Base-by-base conservation (phyloP, 805 yeast genomes). In the Yarrowia porcina region DNA sequence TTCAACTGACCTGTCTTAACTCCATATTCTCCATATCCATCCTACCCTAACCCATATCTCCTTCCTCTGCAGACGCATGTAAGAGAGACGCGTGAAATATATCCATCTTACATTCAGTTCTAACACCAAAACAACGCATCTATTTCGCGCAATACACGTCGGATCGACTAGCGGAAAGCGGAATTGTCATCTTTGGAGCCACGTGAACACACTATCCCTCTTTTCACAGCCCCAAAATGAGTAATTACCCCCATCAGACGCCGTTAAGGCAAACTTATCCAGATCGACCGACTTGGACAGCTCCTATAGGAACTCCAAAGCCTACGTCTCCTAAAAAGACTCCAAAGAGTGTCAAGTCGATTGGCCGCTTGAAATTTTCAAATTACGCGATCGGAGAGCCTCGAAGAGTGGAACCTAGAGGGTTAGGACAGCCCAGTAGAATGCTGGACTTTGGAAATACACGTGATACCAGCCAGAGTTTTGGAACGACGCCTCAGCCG, bases 271-370 rank as follows among this genome's bases (percentile, higher is more conserved):
- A 52, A 9, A 52, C 59, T 0, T 33, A 49, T 17, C 9, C 59
- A 17, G 59, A 36, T 17, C 21, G 59, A 13, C 59, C 59, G 23
- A 18, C 42, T 8, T 52, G 59, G 59, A 52, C 59, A 17, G 59
- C 59, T 35, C 59, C 59, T 18, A 52, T 52, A 4, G 59, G 59
- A 10, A 52, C 59, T 17, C 59, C 59, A 4, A 52, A 52, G 33
- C 59, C 59, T 11, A 49, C 57, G 5, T 35, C 59, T 2, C 56
- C 56, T n/a, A 32, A 23, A 11, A 52, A 52, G 33, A 52, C 59
- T 1, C 59, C 59, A 30, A 52, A 52, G 33, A 35, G 44, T 23
- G 59, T 25, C 18, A 17, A 18, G 17, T 52, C 59, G 25, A 36
- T 33, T 17, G 59, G 59, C 3, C 32, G 59, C 6, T 21, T 52